These are phyloP conservation scores for Gypsophila paniculata DNA, from an alignment of 179 eudicot species.

Conservation along the genomic window DNA sequence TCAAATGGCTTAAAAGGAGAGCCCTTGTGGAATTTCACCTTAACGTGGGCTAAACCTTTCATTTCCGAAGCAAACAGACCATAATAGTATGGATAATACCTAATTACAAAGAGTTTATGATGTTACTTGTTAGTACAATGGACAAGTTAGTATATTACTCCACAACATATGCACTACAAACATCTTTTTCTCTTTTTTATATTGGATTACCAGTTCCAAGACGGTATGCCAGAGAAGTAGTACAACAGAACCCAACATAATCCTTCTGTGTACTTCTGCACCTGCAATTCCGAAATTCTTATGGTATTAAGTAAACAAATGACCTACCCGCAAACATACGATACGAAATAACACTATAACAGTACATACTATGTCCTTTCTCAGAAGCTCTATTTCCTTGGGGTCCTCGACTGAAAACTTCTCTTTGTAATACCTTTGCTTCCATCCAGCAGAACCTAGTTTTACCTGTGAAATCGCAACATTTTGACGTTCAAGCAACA, in stretches of 20 bases:
- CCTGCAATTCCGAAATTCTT: conserved; percentile 28
- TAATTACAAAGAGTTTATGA: conserved; percentile 13
- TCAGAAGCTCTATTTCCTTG: conserved; percentile 24
- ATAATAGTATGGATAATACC: conserved; percentile 53
- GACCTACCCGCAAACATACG: neutral
- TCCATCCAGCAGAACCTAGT: conserved; percentile 44
- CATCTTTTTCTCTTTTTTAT: neutral
- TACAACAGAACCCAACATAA: conserved; percentile 64
- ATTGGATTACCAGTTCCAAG: conserved; percentile 52
- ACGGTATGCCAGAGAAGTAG: conserved; percentile 57
- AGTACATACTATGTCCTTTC: conserved; percentile 41
- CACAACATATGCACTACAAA: neutral
- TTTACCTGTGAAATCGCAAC: conserved; percentile 34
- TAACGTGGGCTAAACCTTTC: conserved; percentile 39
- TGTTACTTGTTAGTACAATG: neutral
- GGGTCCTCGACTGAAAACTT: conserved; percentile 42
- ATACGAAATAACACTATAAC: neutral
- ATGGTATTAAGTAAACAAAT: neutral
- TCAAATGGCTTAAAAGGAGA: conserved; percentile 55
- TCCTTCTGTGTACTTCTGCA: conserved; percentile 51
- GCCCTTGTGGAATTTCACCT: conserved; percentile 40
- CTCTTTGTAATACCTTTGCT: conserved; percentile 46
- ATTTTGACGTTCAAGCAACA: neutral
- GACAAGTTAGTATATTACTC: no score
- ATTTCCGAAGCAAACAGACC: conserved; percentile 63